These are phyloP conservation scores for Rugonectria rugulosa DNA, from an alignment of 2,329 filamentous ascomycete species.

Conservation along the genomic window DNA sequence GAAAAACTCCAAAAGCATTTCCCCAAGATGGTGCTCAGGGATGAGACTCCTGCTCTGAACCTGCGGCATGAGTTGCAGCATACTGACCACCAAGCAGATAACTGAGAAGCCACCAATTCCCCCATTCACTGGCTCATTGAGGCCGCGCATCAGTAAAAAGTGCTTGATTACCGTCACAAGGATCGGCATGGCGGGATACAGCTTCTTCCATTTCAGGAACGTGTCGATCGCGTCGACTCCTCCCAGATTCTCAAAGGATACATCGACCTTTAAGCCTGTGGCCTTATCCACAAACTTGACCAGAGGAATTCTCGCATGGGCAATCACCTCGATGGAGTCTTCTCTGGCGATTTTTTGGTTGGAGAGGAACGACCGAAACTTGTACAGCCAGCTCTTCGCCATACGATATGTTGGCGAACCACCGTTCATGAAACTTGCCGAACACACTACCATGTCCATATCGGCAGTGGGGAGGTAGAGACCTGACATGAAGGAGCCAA, in stretches of 20 bases:
- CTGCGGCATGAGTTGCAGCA: slow-evolving; percentile 81
- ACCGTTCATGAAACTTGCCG: slow-evolving; percentile 61
- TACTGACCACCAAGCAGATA: slow-evolving; percentile 90
- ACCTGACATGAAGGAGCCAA: slow-evolving; percentile 94
- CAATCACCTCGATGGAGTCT: slow-evolving; percentile 71
- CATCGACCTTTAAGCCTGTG: slow-evolving; percentile 85
- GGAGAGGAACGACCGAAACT: slow-evolving; percentile 68
- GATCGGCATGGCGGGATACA: slow-evolving; percentile 85
- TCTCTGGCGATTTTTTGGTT: slow-evolving; percentile 63
- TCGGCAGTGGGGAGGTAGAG: slow-evolving; percentile 78
- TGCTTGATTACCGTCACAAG: slow-evolving; percentile 92
- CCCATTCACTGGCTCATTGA: slow-evolving; percentile 91
- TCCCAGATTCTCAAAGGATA: slow-evolving; percentile 92
- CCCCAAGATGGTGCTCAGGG: slow-evolving; percentile 74
- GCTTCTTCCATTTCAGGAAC: slow-evolving; percentile 78
- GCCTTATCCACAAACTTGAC: slow-evolving; percentile 85
- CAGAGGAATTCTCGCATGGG: slow-evolving; percentile 83
- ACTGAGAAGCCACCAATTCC: slow-evolving; percentile 94
- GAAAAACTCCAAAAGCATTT: slow-evolving; percentile 86
- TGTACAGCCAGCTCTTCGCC: slow-evolving; percentile 65
- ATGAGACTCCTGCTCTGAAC: slow-evolving; percentile 67
- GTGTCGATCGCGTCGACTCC: slow-evolving; percentile 83
- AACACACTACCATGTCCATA: slow-evolving; percentile 90
- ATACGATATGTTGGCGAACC: slow-evolving; percentile 56
- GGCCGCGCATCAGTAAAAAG: slow-evolving; percentile 83